A percentile compares a stretch with the other conserved stretches of the same genome.
These are phyloP conservation scores for Monilinia fructicola DNA, from an alignment of 2,329 filamentous ascomycete species.

Conservation along the genomic window DNA sequence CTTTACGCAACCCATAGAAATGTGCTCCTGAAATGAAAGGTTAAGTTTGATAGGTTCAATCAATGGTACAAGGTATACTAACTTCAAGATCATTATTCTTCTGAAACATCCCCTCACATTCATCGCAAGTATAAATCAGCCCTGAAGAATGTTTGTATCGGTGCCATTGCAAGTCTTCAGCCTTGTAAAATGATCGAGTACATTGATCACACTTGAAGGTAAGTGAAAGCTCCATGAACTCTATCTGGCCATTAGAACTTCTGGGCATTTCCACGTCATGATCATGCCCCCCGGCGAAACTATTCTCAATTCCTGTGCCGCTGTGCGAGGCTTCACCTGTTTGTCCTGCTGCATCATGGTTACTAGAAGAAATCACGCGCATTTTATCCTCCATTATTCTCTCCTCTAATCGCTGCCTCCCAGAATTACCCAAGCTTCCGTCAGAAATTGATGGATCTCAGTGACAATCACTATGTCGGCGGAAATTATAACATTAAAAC, in stretches of 20 bases:
- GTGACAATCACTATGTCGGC: background rate
- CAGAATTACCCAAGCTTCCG: background rate
- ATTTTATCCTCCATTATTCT: background rate
- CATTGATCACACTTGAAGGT: slow-evolving; percentile 1
- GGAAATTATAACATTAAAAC: background rate
- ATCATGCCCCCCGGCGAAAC: background rate
- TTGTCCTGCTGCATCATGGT: background rate
- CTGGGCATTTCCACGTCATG: no score
- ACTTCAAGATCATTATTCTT: slow-evolving; percentile 11
- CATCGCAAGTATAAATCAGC: background rate
- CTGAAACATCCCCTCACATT: slow-evolving; percentile 10
- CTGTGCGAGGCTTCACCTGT: no score
- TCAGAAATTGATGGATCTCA: background rate
- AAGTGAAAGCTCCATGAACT: background rate
- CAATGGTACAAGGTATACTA: background rate
- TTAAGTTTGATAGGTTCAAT: background rate
- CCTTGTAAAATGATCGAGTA: background rate
- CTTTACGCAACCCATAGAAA: background rate
- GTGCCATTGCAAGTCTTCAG: slow-evolving; percentile 5
- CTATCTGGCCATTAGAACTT: background rate
- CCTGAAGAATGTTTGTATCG: slow-evolving; percentile 9
- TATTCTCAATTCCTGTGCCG: background rate
- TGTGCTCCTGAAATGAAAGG: background rate
- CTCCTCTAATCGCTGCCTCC: background rate
- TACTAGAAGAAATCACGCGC: background rate